A percentile compares a stretch with the other conserved stretches of the same genome.
Conservation (phyloP, 352 stramenopile genomes). For the Phytophthora boehmeriae region DNA sequence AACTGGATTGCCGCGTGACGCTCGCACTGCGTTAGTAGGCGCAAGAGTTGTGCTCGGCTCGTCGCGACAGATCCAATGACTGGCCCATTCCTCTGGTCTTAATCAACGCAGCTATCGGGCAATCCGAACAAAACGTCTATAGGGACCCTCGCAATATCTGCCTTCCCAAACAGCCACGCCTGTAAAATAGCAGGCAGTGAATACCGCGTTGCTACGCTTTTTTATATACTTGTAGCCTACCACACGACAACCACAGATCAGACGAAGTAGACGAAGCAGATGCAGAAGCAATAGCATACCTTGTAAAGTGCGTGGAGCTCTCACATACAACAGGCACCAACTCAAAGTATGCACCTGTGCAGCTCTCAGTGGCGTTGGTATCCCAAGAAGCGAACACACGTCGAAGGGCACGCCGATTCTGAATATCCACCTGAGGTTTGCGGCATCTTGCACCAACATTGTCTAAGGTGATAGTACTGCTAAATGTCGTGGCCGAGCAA, state of each 20-base stretch:
- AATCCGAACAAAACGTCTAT: slow-evolving; percentile 29
- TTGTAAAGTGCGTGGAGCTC: slow-evolving; percentile 31
- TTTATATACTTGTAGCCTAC: slow-evolving; percentile 27
- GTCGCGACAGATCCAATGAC: too few relatives aligned
- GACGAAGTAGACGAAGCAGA: slow-evolving; percentile 1
- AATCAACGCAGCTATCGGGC: not conserved
- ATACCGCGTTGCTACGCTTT: slow-evolving; percentile 27
- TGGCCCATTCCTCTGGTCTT: too few relatives aligned
- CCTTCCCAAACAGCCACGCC: slow-evolving; percentile 36
- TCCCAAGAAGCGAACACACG: slow-evolving; percentile 20
- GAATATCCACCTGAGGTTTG: slow-evolving; percentile 19
- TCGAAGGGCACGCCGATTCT: slow-evolving; percentile 24
- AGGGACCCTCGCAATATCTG: slow-evolving; percentile 29
- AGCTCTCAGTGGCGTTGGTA: slow-evolving; percentile 1
- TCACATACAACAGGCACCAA: slow-evolving; percentile 31
- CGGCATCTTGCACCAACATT: slow-evolving; percentile 28
- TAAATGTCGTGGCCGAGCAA: not conserved
- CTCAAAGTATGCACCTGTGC: slow-evolving; percentile 22
- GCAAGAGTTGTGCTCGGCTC: too few relatives aligned
- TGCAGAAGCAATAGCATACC: slow-evolving; percentile 16
- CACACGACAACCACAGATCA: not conserved
- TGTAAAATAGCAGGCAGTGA: slow-evolving; percentile 33
- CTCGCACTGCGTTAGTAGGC: too few relatives aligned
- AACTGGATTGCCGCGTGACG: too few relatives aligned
- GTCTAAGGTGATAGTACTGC: slow-evolving; percentile 10